phyloP scores from a whole-genome alignment of 2,329 filamentous ascomycete species.

The Alternaria solani region DNA sequence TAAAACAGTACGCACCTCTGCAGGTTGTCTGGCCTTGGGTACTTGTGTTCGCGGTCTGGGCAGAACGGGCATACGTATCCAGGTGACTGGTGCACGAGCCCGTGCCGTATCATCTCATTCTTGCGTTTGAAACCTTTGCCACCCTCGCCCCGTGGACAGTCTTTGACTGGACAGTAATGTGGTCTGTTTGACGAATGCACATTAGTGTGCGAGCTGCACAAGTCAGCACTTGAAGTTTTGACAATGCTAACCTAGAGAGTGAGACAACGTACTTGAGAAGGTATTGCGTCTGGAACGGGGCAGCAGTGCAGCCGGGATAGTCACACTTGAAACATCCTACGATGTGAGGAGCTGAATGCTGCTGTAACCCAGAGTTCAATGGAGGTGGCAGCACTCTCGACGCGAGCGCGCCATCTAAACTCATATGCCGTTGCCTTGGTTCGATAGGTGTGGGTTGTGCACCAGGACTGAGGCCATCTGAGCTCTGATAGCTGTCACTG shows the following conservation, averaged over 20 bases:
- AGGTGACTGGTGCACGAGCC: slow-evolving; percentile 90
- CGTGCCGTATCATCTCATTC: slow-evolving; percentile 77
- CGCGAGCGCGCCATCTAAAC: slow-evolving; percentile 40
- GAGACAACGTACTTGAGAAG: slow-evolving; percentile 69
- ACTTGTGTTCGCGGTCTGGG: slow-evolving; percentile 90
- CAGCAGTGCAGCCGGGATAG: slow-evolving; percentile 71
- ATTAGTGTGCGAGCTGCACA: slow-evolving; percentile 71
- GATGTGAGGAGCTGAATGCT: slow-evolving; percentile 36
- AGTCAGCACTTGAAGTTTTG: slow-evolving; percentile 1
- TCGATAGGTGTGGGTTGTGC: slow-evolving; percentile 42
- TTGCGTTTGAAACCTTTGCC: slow-evolving; percentile 74
- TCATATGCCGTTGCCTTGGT: slow-evolving; percentile 36
- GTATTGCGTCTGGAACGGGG: slow-evolving; percentile 79
- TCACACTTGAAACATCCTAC: slow-evolving; percentile 60
- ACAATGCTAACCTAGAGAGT: not conserved
- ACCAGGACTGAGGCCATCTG: slow-evolving; percentile 47
- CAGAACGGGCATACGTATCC: slow-evolving; percentile 98
- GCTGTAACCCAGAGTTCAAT: slow-evolving; percentile 39
- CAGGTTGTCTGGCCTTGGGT: slow-evolving; percentile 93
- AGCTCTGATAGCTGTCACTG: slow-evolving; percentile 47
- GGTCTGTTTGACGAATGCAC: slow-evolving; percentile 70
- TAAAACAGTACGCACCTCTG: slow-evolving; percentile 72
- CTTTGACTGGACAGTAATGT: slow-evolving; percentile 68
- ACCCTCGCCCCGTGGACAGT: slow-evolving; percentile 66
- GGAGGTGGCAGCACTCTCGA: slow-evolving; percentile 46